Evolutionary conservation across 495 filamentous ascomycete genomes (phyloP), one percentile per base, ranked within the genome.

Genomic region (Penicillium paxilli): DNA sequence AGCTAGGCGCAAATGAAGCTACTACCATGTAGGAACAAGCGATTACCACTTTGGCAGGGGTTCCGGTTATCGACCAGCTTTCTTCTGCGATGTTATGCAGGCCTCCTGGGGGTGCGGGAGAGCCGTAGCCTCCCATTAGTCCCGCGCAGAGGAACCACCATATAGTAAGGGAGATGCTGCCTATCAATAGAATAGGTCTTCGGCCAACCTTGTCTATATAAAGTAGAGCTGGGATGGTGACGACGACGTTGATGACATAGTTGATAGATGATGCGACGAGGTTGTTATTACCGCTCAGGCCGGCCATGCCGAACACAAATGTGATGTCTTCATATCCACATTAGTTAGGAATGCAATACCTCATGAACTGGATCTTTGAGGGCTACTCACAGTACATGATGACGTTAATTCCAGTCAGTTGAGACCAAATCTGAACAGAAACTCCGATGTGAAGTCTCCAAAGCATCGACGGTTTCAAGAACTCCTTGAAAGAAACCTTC

Each of bases 381-480:
- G 7, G 10, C 3, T 20, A 40, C 35, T 40, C 35, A 40, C 35
- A 40, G 59, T 82, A 81, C 83, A 91, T 90, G 87, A 92, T 92
- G 14, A 91, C 87, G 64, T 91, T 92, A 84, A 91, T 91, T 11
- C 90, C 90, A 0, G 87, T 89, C 19, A 92, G 73, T 60, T 94
- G 90, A 21, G 84, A 85, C 90, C 90, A 92, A 62, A 94, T 87
- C 66, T 92, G 90, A 0, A 84, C 88, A 59, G 90, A 90, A 35
- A 92, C 58, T 45, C 89, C 88, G 57, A 91, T 83, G 47, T 83
- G 76, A 25, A 87, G 88, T 8, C 87, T 82, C 69, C 89, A 89
- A 63, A 90, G 72, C 87, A 92, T 91, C 30, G 76, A 67, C 0
- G 84, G 82, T 47, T 77, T 81, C 65, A 92, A 76, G 5, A 94